Conservation (phyloP, 768 basidiomycete genomes). For the Boletus rubroflammeus region DNA sequence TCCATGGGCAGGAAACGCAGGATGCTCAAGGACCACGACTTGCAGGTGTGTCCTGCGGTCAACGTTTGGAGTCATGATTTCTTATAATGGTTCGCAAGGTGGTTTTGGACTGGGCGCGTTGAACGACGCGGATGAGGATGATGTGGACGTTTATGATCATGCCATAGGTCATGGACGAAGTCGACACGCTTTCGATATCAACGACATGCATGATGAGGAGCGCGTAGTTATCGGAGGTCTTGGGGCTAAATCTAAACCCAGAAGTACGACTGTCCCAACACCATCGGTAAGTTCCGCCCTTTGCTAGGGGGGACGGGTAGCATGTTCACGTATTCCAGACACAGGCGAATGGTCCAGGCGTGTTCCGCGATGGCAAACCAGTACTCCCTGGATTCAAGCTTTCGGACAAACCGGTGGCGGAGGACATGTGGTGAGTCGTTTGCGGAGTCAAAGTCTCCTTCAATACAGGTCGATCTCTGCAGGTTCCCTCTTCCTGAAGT, state of each 20-base stretch:
- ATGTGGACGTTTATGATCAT: slow-evolving; percentile 77
- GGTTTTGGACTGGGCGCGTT: slow-evolving; percentile 87
- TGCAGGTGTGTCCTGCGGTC: slow-evolving; percentile 42
- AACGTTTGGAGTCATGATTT: neutral
- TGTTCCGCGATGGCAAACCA: slow-evolving; percentile 72
- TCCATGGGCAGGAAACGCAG: slow-evolving; percentile 17
- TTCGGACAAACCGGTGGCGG: slow-evolving; percentile 60
- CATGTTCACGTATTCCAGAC: slow-evolving; percentile 23
- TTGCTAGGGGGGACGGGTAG: neutral
- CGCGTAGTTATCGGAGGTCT: slow-evolving; percentile 42
- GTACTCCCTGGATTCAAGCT: slow-evolving; percentile 76
- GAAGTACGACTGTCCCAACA: neutral
- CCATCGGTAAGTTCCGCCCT: slow-evolving; percentile 10
- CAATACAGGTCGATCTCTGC: slow-evolving; percentile 13
- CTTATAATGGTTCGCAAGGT: slow-evolving; percentile 40
- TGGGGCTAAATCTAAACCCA: slow-evolving; percentile 10
- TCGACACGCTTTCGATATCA: slow-evolving; percentile 62
- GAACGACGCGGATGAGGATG: slow-evolving; percentile 94
- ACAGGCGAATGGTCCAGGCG: slow-evolving; percentile 9
- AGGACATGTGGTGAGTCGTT: slow-evolving; percentile 61
- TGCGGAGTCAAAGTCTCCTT: slow-evolving; percentile 10
- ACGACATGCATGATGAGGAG: slow-evolving; percentile 63
- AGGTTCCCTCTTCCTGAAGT: slow-evolving; percentile 86
- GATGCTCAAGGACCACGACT: slow-evolving; percentile 47
- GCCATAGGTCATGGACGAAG: slow-evolving; percentile 35